These are phyloP conservation scores for Colletotrichum sp. DNA, from an alignment of 2,329 filamentous ascomycete genomes.

Conservation along the genomic window DNA sequence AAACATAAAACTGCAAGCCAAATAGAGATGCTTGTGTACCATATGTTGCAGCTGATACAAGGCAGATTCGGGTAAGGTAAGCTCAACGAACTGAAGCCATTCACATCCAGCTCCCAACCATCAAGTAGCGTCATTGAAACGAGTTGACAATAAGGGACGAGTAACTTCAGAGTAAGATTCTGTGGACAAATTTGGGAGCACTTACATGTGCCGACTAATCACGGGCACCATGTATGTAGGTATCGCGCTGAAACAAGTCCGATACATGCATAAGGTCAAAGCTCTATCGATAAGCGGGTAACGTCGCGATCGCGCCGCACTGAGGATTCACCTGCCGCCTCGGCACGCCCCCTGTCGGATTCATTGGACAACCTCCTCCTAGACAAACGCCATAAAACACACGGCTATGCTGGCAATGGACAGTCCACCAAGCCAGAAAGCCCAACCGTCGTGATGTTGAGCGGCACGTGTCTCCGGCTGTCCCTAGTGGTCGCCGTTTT, in stretches of 20 bases:
- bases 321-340: not conserved
- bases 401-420: not conserved
- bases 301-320: not conserved
- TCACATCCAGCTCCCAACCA: not conserved
- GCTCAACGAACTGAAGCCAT: not conserved
- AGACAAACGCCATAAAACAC: not conserved
- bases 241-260: not conserved
- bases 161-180: not conserved
- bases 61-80: not conserved
- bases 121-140: not conserved
- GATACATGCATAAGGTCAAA: not conserved
- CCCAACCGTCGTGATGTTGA: not conserved
- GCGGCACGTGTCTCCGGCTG: conserved; percentile 9
- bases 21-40: not conserved
- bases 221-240: not conserved
- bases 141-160: not conserved
- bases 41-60: not conserved
- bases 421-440: not conserved
- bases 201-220: not conserved
- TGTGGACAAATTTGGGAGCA: not conserved
- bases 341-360: not conserved
- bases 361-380: not conserved
- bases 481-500: conserved; percentile 16
- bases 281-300: not conserved
- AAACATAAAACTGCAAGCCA: no score